A percentile compares a stretch with the other conserved stretches of the same genome.
phyloP scores from a whole-genome alignment of 495 filamentous ascomycete genomes.

The Lichenothelia convexa region DNA sequence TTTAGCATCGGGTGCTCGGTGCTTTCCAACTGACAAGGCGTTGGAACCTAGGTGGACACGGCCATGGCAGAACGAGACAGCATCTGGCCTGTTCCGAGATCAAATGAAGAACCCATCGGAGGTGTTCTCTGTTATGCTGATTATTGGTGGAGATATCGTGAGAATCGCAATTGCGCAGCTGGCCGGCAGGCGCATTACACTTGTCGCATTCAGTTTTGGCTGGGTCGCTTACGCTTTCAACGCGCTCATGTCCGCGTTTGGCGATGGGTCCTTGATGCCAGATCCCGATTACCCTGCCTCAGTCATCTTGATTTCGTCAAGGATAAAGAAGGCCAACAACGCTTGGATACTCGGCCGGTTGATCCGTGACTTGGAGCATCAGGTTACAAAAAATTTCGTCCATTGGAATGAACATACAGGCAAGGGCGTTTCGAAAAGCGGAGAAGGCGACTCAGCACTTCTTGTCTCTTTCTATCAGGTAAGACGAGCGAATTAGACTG shows the following conservation, averaged over 20 bases:
- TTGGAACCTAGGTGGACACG: background rate
- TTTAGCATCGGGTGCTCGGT: background rate
- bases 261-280: background rate
- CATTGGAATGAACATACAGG: background rate
- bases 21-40: background rate
- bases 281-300: background rate
- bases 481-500: too few species aligned
- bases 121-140: conserved; percentile 27
- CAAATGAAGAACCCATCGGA: conserved; percentile 7
- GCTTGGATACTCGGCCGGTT: conserved; percentile 1
- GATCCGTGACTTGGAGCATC: background rate
- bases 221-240: conserved; percentile 4
- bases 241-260: background rate
- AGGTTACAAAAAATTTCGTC: background rate
- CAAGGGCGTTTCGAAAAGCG: background rate
- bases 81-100: conserved; percentile 4
- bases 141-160: conserved; percentile 34
- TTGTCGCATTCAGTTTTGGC: conserved; percentile 37
- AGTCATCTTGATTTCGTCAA: background rate
- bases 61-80: background rate
- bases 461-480: background rate
- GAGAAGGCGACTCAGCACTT: background rate
- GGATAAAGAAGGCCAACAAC: background rate
- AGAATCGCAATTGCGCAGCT: conserved; percentile 29
- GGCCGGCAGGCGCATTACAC: conserved; percentile 20